Evolutionary conservation across 192 early-diverging fungal genomes (phyloP).

Genomic region (Coemansia sp.): DNA sequence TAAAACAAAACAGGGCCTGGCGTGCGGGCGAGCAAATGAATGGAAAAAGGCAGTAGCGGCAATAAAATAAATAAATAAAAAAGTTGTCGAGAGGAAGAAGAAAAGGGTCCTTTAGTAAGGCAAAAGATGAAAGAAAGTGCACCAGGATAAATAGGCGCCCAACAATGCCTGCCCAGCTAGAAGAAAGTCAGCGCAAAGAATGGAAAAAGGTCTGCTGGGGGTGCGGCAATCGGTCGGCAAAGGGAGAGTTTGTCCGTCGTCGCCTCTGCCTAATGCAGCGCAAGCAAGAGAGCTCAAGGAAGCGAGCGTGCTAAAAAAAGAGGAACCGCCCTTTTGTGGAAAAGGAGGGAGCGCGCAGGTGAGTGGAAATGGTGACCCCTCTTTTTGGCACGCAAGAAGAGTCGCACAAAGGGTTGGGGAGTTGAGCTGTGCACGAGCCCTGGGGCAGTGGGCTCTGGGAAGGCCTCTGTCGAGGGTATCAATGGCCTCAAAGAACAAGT

Average conservation of each 20-base stretch:
- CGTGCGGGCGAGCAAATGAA: not conserved
- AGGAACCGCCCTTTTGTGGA: conserved; percentile 3
- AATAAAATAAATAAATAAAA: conserved; percentile 9
- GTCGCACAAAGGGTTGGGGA: not conserved
- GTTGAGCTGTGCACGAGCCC: not conserved
- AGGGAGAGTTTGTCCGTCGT: not conserved
- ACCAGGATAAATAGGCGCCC: conserved; percentile 10
- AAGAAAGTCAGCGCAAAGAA: conserved; percentile 41
- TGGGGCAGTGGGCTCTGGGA: not conserved
- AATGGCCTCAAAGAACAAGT: not conserved
- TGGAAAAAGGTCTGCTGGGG: conserved; percentile 8
- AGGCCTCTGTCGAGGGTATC: not conserved
- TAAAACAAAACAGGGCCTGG: conserved; percentile 1
- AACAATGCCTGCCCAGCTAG: conserved; percentile 34
- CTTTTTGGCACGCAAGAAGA: not conserved
- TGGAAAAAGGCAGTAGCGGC: conserved; percentile 3
- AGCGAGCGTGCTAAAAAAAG: not conserved
- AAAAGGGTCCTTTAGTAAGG: conserved; percentile 27
- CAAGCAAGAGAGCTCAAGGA: too few relatives aligned
- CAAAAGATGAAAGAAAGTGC: conserved; percentile 5
- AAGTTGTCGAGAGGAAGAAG: conserved; percentile 14
- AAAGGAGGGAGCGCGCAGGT: not conserved
- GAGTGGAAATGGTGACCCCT: too few relatives aligned
- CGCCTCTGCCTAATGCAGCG: not conserved
- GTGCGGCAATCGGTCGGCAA: not conserved